These are phyloP conservation scores for Aspergillus sparsus DNA, from an alignment of 495 filamentous ascomycete genomes.

Conservation along the genomic window DNA sequence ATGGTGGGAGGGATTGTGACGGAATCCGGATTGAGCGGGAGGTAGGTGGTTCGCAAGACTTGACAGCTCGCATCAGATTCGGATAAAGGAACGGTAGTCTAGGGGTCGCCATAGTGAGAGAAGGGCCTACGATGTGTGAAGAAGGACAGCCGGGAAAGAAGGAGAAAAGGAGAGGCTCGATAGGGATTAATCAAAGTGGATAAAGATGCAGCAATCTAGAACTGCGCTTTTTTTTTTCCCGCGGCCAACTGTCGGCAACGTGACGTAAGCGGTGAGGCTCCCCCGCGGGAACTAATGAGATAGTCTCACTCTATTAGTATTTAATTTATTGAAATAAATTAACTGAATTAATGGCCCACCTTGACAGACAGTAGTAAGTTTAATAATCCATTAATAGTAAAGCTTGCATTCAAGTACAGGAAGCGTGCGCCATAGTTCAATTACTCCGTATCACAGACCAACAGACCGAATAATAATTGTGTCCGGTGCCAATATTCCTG, in stretches of 20 bases:
- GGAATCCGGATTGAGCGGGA: constrained; percentile 34
- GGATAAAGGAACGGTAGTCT: constrained; percentile 77
- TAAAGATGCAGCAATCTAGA: constrained; percentile 4
- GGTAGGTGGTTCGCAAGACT: constrained; percentile 40
- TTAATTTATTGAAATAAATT: not conserved
- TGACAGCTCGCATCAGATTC: constrained; percentile 55
- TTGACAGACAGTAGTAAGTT: not conserved
- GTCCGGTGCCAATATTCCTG: constrained; percentile 81
- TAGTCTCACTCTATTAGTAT: not conserved
- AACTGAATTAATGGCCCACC: not conserved
- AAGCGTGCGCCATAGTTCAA: not conserved
- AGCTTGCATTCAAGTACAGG: constrained; percentile 11
- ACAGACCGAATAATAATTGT: constrained; percentile 67
- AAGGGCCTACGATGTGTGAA: not conserved
- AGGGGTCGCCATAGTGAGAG: constrained; percentile 59
- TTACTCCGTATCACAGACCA: constrained; percentile 30
- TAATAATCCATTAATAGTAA: constrained; percentile 5
- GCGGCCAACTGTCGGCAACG: constrained; percentile 37
- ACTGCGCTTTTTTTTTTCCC: constrained; percentile 31
- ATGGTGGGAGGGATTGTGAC: constrained; percentile 19
- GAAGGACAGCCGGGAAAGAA: not conserved
- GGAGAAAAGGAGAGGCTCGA: constrained; percentile 18
- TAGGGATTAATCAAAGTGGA: constrained; percentile 10
- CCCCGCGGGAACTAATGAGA: constrained; percentile 36
- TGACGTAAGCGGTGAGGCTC: constrained; percentile 34